These are phyloP conservation scores for Daldinia eschscholtzii DNA, from an alignment of 2,329 filamentous ascomycete genomes.

Conservation along the genomic window DNA sequence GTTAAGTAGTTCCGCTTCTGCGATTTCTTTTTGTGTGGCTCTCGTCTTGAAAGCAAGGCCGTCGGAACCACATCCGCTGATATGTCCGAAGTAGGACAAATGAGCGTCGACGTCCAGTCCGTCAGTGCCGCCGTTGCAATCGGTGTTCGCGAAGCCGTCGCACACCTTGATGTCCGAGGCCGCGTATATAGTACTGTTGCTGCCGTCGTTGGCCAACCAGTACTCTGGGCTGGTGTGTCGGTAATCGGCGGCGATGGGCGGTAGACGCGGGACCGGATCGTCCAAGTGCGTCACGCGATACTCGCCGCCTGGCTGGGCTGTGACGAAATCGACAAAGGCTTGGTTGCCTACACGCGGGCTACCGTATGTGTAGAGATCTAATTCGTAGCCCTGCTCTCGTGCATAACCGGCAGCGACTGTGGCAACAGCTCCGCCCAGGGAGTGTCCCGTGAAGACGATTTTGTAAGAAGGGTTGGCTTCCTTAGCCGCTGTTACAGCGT, in stretches of 20 bases:
- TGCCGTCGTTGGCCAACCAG: slow-evolving; percentile 63
- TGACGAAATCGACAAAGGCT: slow-evolving; percentile 66
- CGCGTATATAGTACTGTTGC: slow-evolving; percentile 54
- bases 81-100: slow-evolving; percentile 61
- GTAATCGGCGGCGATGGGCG: slow-evolving; percentile 71
- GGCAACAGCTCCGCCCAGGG: slow-evolving; percentile 74
- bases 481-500: slow-evolving; percentile 59
- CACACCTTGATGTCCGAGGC: slow-evolving; percentile 61
- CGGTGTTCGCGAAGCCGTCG: slow-evolving; percentile 60
- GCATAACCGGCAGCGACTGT: slow-evolving; percentile 70
- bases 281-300: slow-evolving; percentile 75
- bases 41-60: slow-evolving; percentile 46
- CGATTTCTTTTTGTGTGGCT: slow-evolving; percentile 38
- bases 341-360: slow-evolving; percentile 74
- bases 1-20: slow-evolving; percentile 45
- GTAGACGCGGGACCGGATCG: slow-evolving; percentile 77
- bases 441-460: slow-evolving; percentile 74
- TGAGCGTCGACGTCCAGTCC: slow-evolving; percentile 63
- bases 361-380: slow-evolving; percentile 75
- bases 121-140: slow-evolving; percentile 65
- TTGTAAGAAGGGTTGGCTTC: slow-evolving; percentile 63
- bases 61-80: slow-evolving; percentile 56
- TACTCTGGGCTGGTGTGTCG: slow-evolving; percentile 78
- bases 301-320: slow-evolving; percentile 63
- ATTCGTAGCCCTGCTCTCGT: slow-evolving; percentile 59